Conservation (phyloP, 2,329 filamentous ascomycete species). For the Colletotrichum eremochloae region DNA sequence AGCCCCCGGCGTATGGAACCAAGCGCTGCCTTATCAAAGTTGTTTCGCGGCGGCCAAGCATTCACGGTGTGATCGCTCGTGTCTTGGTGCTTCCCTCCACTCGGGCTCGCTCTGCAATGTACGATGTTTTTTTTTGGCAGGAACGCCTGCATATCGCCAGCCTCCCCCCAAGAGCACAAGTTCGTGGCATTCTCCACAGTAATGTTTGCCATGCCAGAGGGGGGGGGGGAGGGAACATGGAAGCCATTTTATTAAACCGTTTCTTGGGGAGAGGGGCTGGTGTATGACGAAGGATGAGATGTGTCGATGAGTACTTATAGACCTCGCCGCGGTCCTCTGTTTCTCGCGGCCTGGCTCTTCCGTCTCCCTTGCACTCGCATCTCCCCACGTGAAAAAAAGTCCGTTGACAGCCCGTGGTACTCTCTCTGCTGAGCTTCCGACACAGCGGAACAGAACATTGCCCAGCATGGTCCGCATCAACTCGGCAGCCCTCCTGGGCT, state of each 20-base stretch:
- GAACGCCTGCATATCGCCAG: slow-evolving; percentile 23
- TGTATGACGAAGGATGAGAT: not conserved
- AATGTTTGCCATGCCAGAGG: slow-evolving; percentile 8
- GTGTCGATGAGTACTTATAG: slow-evolving; percentile 7
- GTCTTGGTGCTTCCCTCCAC: slow-evolving; percentile 10
- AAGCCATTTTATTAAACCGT: not conserved
- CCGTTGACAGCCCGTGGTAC: slow-evolving; percentile 5
- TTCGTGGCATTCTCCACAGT: slow-evolving; percentile 24
- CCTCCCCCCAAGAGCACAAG: slow-evolving; percentile 15
- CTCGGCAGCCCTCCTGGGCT: slow-evolving; percentile 42
- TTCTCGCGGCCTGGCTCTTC: not conserved
- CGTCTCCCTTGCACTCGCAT: not conserved
- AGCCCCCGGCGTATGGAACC: slow-evolving; percentile 16
- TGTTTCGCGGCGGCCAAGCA: slow-evolving; percentile 13
- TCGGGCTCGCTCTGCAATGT: slow-evolving; percentile 3
- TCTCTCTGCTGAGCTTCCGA: slow-evolving; percentile 14
- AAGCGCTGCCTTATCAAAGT: slow-evolving; percentile 25
- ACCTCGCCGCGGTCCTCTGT: not conserved
- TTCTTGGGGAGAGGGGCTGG: not conserved
- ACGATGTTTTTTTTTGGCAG: not conserved
- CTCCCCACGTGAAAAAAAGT: not conserved
- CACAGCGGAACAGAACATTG: not conserved
- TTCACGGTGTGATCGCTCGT: slow-evolving; percentile 7
- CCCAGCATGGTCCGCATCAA: slow-evolving; percentile 44
- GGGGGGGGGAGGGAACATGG: not conserved